Evolutionary conservation across 371 early-diverging fungal genomes (phyloP).

Genomic region (Nosema muscidifuracis): DNA sequence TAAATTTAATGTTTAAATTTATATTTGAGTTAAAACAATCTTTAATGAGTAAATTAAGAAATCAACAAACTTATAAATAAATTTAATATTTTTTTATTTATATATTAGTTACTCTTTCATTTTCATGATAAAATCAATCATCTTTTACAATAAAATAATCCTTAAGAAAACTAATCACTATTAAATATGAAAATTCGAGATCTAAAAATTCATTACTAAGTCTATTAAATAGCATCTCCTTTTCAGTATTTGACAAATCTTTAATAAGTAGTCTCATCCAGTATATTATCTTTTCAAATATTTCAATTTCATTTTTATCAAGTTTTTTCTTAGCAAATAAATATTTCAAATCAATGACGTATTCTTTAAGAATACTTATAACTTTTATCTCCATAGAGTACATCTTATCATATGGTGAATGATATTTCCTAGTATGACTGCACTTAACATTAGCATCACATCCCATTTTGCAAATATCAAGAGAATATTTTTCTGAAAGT

Average conservation of each 20-base stretch:
- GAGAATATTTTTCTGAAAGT: no score
- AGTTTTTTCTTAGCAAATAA: neutral
- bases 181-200: neutral
- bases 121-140: no score
- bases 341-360: neutral
- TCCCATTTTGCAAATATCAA: no score
- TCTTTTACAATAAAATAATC: neutral
- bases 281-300: conserved; percentile 2
- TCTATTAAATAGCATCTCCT: neutral
- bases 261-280: neutral
- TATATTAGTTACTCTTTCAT: no score
- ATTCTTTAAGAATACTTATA: neutral
- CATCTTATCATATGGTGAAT: no score
- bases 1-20: no score
- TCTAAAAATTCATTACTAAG: neutral
- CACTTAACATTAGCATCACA: no score
- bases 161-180: neutral
- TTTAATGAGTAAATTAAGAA: no score
- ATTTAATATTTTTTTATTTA: no score
- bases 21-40: no score
- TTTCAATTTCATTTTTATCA: neutral
- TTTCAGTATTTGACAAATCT: neutral
- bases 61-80: no score
- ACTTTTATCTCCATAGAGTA: neutral
- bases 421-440: no score